A percentile compares a stretch with the other conserved stretches of the same genome.
Conservation (phyloP, 2,329 filamentous ascomycete species). For the Juglanconis juglandina region DNA sequence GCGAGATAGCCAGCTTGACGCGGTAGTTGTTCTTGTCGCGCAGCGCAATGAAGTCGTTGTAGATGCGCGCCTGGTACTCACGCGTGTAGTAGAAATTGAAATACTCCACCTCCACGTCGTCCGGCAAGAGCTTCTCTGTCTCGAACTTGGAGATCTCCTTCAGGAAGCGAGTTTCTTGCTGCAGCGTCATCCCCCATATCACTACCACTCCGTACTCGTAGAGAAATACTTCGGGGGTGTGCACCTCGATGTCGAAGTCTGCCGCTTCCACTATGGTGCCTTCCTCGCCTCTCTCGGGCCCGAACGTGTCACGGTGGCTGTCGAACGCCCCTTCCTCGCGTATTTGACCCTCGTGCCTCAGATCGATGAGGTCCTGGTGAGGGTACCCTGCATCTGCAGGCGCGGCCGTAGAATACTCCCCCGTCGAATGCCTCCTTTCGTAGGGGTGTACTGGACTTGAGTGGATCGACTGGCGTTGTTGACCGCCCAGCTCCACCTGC, state of each 20-base stretch:
- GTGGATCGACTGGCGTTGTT: constrained; percentile 28
- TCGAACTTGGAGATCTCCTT: constrained; percentile 95
- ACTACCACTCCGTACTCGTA: constrained; percentile 98
- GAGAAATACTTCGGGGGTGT: constrained; percentile 91
- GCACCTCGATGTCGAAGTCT: constrained; percentile 82
- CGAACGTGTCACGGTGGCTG: constrained; percentile 30
- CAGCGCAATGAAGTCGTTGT: constrained; percentile 97
- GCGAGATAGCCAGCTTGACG: constrained; percentile 94
- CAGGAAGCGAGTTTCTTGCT: constrained; percentile 84
- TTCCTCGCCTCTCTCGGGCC: constrained; percentile 26
- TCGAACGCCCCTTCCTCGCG: constrained; percentile 25
- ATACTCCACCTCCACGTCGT: constrained; percentile 91
- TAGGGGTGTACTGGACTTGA: constrained; percentile 41
- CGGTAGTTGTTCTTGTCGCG: constrained; percentile 95
- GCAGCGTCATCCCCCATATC: constrained; percentile 95
- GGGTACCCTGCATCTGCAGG: constrained; percentile 38
- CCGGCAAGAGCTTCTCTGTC: constrained; percentile 78
- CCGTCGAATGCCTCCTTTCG: constrained; percentile 73
- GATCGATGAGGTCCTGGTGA: constrained; percentile 62
- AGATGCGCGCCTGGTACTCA: constrained; percentile 96
- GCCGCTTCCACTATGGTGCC: constrained; percentile 39
- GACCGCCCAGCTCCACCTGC: constrained; percentile 25
- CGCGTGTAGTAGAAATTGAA: constrained; percentile 99
- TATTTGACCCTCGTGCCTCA: constrained; percentile 42
- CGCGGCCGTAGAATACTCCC: constrained; percentile 38